A percentile compares a stretch with the other conserved stretches of the same genome.
These are phyloP conservation scores for Sergeia podlipaevii DNA, from an alignment of 208 protist genomes.

Conservation along the genomic window DNA sequence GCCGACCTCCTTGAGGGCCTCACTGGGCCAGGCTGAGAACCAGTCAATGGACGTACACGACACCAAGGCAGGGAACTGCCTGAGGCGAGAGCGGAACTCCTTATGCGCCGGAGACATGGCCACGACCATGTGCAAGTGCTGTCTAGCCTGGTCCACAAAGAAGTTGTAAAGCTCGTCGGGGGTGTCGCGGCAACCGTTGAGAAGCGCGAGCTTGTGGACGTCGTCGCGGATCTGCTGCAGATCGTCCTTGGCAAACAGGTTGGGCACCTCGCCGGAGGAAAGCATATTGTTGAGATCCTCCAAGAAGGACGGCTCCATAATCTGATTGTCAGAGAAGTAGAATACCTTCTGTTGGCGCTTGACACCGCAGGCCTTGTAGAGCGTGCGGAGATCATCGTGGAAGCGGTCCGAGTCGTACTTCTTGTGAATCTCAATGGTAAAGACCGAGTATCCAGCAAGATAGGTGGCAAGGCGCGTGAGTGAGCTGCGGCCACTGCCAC, in stretches of 20 bases:
- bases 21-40: constrained; percentile 97
- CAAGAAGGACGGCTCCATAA: constrained; percentile 95
- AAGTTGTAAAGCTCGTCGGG: constrained; percentile 94
- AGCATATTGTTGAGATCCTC: constrained; percentile 99
- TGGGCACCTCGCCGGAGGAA: constrained; percentile 97
- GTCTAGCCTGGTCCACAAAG: constrained; percentile 94
- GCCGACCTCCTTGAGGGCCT: constrained; percentile 95
- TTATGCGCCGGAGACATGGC: constrained; percentile 97
- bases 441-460: constrained; percentile 94
- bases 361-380: constrained; percentile 94
- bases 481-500: constrained; percentile 96
- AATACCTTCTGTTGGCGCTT: constrained; percentile 96
- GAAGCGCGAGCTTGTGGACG: constrained; percentile 87
- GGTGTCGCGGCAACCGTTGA: constrained; percentile 86
- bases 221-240: constrained; percentile 91
- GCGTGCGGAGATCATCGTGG: constrained; percentile 96
- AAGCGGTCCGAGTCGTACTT: constrained; percentile 96
- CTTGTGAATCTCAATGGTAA: constrained; percentile 96
- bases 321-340: constrained; percentile 98
- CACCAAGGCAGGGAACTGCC: constrained; percentile 98
- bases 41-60: constrained; percentile 99
- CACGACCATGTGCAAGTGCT: constrained; percentile 96
- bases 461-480: constrained; percentile 96
- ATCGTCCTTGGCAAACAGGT: constrained; percentile 96
- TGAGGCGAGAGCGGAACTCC: constrained; percentile 93